A percentile compares a stretch with the other conserved stretches of the same genome.
phyloP scores from a whole-genome alignment of 208 protist genomes.

The Acanthamoeba culbertsoni region DNA sequence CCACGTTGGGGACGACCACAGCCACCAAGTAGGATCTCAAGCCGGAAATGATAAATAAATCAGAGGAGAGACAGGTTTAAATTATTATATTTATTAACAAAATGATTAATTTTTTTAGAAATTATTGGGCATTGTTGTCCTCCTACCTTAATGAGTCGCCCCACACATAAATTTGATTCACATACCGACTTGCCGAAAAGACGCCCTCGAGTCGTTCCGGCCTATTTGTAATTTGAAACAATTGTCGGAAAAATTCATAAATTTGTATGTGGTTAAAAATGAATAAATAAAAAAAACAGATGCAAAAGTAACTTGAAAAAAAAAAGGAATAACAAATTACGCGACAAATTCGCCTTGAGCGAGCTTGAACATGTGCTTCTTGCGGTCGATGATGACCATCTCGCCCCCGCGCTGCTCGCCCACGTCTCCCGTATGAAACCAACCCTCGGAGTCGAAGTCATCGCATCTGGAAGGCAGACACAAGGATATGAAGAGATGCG shows the following conservation, averaged over 20 bases:
- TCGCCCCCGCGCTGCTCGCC: background rate
- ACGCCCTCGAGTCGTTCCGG: slow-evolving; percentile 19
- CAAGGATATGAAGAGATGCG: background rate
- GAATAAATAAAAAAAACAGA: no score
- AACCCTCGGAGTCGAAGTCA: slow-evolving; percentile 26
- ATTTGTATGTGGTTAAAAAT: no score
- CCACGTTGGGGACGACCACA: background rate
- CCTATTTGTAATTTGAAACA: no score
- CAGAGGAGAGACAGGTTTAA: background rate
- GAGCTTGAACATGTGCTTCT: slow-evolving; percentile 58
- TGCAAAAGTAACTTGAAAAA: background rate
- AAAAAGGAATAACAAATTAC: background rate
- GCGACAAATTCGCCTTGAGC: slow-evolving; percentile 23
- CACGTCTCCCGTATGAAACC: slow-evolving; percentile 48
- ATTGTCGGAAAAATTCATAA: no score
- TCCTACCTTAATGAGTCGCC: background rate
- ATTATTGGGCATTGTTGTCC: background rate
- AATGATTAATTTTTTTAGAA: background rate
- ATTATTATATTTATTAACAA: background rate
- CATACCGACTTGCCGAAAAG: background rate
- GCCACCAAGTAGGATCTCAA: background rate
- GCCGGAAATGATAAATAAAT: background rate
- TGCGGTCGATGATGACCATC: slow-evolving; percentile 39
- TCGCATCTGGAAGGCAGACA: background rate
- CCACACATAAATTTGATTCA: slow-evolving; percentile 15